A percentile compares a stretch with the other conserved stretches of the same genome.
Evolutionary conservation across 2,329 filamentous ascomycete genomes (phyloP).

Genomic region (Diaporthe citri): DNA sequence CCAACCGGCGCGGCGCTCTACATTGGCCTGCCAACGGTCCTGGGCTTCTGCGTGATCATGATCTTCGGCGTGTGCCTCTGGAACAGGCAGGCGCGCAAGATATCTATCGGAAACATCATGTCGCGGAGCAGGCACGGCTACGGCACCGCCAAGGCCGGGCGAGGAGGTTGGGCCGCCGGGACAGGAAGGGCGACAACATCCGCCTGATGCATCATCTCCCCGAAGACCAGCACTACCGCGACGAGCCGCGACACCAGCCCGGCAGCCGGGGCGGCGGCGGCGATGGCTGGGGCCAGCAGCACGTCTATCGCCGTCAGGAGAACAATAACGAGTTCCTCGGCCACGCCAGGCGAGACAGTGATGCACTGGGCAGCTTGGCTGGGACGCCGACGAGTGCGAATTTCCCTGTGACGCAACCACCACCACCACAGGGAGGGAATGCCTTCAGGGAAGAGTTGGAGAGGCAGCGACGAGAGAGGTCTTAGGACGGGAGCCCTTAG

Average conservation of each 20-base stretch:
- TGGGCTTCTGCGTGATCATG: constrained; percentile 61
- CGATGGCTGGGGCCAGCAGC: constrained; percentile 41
- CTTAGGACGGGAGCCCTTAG: not conserved
- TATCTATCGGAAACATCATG: constrained; percentile 66
- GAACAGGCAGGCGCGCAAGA: constrained; percentile 64
- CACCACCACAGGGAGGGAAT: constrained; percentile 52
- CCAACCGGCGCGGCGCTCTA: constrained; percentile 58
- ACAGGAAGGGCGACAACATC: constrained; percentile 52
- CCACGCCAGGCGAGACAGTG: constrained; percentile 57
- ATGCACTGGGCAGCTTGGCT: constrained; percentile 62
- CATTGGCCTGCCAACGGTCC: constrained; percentile 65
- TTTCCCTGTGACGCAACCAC: constrained; percentile 49
- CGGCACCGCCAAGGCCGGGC: constrained; percentile 52
- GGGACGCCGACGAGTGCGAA: constrained; percentile 60
- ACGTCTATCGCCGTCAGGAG: constrained; percentile 46
- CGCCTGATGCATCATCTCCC: constrained; percentile 56
- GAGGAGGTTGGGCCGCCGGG: constrained; percentile 52
- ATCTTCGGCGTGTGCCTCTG: constrained; percentile 69
- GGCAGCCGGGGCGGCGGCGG: not conserved
- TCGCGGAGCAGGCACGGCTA: constrained; percentile 58
- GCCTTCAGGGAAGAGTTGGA: constrained; percentile 64
- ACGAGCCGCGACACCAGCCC: constrained; percentile 22
- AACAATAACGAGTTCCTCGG: constrained; percentile 44
- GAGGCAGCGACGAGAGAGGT: constrained; percentile 59
- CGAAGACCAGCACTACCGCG: constrained; percentile 45